phyloP scores from a whole-genome alignment of 2,329 filamentous ascomycete genomes.

The Aspergillus arachidicola region DNA sequence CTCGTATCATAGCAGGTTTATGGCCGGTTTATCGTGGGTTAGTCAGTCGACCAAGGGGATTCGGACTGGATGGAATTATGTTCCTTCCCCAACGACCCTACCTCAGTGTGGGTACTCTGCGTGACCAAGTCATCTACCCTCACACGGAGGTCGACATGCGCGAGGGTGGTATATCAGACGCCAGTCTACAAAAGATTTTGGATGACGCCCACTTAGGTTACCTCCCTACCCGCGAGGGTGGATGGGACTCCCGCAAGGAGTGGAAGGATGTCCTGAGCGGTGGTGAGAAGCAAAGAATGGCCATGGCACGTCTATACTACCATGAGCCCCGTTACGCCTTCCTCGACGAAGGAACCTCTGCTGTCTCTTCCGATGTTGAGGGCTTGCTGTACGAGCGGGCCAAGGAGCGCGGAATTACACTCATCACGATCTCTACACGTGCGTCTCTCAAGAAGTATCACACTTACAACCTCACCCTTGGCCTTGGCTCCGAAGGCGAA shows the following conservation, averaged over 20 bases:
- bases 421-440: constrained; percentile 94
- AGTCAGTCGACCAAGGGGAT: constrained; percentile 79
- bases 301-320: constrained; percentile 85
- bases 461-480: constrained; percentile 84
- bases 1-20: constrained; percentile 83
- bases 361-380: constrained; percentile 88
- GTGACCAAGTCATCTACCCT: constrained; percentile 97
- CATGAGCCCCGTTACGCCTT: constrained; percentile 95
- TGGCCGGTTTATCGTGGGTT: constrained; percentile 97
- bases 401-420: constrained; percentile 89
- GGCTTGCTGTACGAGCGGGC: constrained; percentile 89
- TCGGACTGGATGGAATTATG: constrained; percentile 92
- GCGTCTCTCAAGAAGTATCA: constrained; percentile 96
- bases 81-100: constrained; percentile 95
- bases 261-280: constrained; percentile 99
- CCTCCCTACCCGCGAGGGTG: constrained; percentile 86
- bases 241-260: constrained; percentile 94
- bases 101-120: constrained; percentile 84
- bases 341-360: constrained; percentile 92
- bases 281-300: constrained; percentile 96
- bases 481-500: constrained; percentile 76
- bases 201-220: constrained; percentile 87
- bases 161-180: constrained; percentile 74
- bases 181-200: constrained; percentile 74
- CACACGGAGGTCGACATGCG: constrained; percentile 95